phyloP scores from a whole-genome alignment of 2,329 filamentous ascomycete genomes.

The Xylariaceae sp. region DNA sequence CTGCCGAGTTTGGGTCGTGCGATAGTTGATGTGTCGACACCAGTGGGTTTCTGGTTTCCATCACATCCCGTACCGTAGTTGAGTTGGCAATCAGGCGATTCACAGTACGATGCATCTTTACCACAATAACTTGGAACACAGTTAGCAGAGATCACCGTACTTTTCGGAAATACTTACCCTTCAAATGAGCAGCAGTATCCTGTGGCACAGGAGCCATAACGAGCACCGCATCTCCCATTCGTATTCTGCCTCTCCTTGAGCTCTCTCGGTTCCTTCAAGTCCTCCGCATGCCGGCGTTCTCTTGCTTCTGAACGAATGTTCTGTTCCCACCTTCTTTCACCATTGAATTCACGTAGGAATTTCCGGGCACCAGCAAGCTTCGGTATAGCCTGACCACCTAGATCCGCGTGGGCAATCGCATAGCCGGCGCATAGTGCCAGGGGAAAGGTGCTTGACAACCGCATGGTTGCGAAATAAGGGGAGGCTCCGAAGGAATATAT shows the following conservation, averaged over 20 bases:
- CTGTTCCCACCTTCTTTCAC: slow-evolving; percentile 36
- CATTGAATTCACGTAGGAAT: slow-evolving; percentile 37
- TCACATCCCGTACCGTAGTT: slow-evolving; percentile 55
- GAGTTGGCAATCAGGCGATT: slow-evolving; percentile 45
- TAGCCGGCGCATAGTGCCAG: slow-evolving; percentile 38
- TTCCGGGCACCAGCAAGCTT: slow-evolving; percentile 39
- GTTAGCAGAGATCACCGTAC: slow-evolving; percentile 23
- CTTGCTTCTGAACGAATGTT: slow-evolving; percentile 10
- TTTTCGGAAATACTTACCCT: slow-evolving; percentile 35
- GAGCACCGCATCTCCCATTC: slow-evolving; percentile 35
- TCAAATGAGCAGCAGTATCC: slow-evolving; percentile 43
- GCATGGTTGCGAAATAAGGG: slow-evolving; percentile 28
- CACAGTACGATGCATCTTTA: slow-evolving; percentile 36
- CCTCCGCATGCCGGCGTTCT: slow-evolving; percentile 12
- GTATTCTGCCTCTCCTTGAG: slow-evolving; percentile 38
- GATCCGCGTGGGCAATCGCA: slow-evolving; percentile 36
- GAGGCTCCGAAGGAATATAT: slow-evolving; percentile 18
- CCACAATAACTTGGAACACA: slow-evolving; percentile 39
- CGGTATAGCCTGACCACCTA: slow-evolving; percentile 31
- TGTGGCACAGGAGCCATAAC: slow-evolving; percentile 36
- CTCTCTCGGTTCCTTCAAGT: slow-evolving; percentile 19
- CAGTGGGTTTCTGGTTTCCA: slow-evolving; percentile 53
- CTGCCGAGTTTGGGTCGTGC: slow-evolving; percentile 53
- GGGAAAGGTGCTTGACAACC: slow-evolving; percentile 31
- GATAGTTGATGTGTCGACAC: slow-evolving; percentile 53